These are phyloP conservation scores for Nicotiana noctiflora DNA, from an alignment of 257 asterid species.

Conservation along the genomic window DNA sequence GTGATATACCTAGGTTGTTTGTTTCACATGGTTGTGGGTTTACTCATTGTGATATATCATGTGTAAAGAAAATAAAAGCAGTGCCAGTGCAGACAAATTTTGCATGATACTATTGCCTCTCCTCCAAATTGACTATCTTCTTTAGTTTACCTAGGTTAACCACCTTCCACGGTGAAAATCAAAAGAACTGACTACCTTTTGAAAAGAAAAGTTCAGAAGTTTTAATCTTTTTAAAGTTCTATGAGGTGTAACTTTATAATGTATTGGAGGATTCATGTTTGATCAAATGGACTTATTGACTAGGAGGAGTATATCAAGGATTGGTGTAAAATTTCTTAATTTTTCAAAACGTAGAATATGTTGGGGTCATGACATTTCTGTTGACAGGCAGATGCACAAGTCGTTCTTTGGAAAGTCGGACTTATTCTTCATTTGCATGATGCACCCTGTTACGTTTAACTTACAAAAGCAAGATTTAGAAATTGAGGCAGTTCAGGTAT, in stretches of 20 bases:
- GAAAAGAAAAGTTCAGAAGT: neutral
- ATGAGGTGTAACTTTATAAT: neutral
- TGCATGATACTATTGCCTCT: neutral
- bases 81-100: neutral
- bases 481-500: constrained; percentile 70
- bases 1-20: neutral
- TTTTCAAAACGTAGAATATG: neutral
- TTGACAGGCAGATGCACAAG: constrained; percentile 52
- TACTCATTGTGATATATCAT: neutral
- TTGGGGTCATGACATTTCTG: neutral
- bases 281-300: neutral
- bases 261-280: neutral
- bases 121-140: neutral
- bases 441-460: constrained; percentile 51
- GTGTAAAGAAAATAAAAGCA: neutral
- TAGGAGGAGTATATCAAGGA: neutral
- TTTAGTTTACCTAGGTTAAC: neutral
- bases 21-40: neutral
- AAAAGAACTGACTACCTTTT: neutral
- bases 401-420: constrained; percentile 55
- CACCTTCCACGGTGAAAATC: neutral
- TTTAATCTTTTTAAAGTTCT: neutral
- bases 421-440: constrained; percentile 48
- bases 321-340: neutral
- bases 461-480: constrained; percentile 63